phyloP scores from a whole-genome alignment of 345 rosid genomes.

The Syzygium jambos region DNA sequence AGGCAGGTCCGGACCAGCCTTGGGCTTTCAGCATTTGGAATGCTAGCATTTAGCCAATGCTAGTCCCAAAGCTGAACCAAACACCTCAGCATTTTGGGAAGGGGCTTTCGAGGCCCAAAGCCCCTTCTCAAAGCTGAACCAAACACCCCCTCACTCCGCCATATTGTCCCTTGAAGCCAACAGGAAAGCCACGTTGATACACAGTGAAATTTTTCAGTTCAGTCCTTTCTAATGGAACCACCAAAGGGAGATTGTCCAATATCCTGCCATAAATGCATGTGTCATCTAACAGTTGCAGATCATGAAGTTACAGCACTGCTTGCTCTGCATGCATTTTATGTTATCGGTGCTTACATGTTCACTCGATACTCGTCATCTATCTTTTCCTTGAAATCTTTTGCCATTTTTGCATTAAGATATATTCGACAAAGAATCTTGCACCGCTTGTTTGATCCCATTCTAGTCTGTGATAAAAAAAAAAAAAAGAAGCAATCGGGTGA shows the following conservation, averaged over 20 bases:
- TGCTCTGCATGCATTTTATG: neutral
- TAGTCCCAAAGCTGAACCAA: too few relatives aligned
- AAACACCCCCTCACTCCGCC: slow-evolving; percentile 58
- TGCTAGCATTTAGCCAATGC: too few relatives aligned
- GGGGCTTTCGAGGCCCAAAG: too few relatives aligned
- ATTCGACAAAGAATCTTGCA: slow-evolving; percentile 47
- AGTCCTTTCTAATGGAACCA: slow-evolving; percentile 40
- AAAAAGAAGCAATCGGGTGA: neutral
- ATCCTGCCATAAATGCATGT: slow-evolving; percentile 27
- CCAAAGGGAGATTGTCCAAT: slow-evolving; percentile 72
- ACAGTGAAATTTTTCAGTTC: slow-evolving; percentile 34
- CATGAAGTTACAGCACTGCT: neutral
- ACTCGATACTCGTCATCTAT: slow-evolving; percentile 78
- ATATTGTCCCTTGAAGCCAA: slow-evolving; percentile 57
- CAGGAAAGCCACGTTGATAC: slow-evolving; percentile 49
- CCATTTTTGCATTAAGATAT: slow-evolving; percentile 36
- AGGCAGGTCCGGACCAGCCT: too few relatives aligned
- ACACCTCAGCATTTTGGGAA: too few relatives aligned
- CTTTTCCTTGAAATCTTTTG: slow-evolving; percentile 68
- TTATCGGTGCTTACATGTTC: slow-evolving; percentile 39
- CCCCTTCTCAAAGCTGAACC: too few relatives aligned
- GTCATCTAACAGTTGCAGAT: neutral
- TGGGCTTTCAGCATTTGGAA: too few relatives aligned
- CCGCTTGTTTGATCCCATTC: slow-evolving; percentile 62
- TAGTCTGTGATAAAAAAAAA: slow-evolving; percentile 51